phyloP scores from a whole-genome alignment of 2,329 filamentous ascomycete genomes.

The Sordariomycetes sp. region DNA sequence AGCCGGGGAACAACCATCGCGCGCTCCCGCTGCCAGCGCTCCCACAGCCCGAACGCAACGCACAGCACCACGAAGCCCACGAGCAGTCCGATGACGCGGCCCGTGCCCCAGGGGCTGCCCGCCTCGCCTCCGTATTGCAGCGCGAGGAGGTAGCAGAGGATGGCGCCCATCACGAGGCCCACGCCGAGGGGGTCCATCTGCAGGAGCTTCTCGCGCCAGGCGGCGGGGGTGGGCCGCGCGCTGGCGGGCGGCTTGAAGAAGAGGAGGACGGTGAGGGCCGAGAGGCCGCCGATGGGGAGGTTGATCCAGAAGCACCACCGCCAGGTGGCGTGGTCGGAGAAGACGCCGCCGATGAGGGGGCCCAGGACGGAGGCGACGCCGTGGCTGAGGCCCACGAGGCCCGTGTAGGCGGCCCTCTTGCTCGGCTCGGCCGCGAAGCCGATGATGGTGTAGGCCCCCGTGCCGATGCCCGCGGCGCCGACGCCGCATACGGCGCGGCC shows the following conservation, averaged over 20 bases:
- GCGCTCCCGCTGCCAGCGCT: constrained; percentile 19
- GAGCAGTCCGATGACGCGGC: constrained; percentile 24
- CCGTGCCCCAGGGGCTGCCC: constrained; percentile 15
- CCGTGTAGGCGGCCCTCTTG: constrained; percentile 19
- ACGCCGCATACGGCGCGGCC: constrained; percentile 38
- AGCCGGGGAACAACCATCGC: constrained; percentile 31
- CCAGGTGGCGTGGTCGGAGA: constrained; percentile 16
- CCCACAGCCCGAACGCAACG: constrained; percentile 17
- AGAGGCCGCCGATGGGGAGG: constrained; percentile 17
- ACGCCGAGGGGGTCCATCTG: constrained; percentile 17
- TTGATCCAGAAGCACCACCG: constrained; percentile 22
- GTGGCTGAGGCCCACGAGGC: constrained; percentile 23
- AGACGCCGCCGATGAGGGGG: constrained; percentile 13
- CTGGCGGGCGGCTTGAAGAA: constrained; percentile 29
- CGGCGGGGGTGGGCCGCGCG: not conserved
- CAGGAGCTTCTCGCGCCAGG: not conserved
- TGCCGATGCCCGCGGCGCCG: constrained; percentile 34
- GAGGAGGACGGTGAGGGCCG: constrained; percentile 21
- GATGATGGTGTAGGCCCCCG: constrained; percentile 29
- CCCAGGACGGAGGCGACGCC: constrained; percentile 19
- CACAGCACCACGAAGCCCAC: constrained; percentile 20
- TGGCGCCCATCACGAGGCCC: constrained; percentile 19
- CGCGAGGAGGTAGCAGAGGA: constrained; percentile 36
- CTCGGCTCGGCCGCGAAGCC: constrained; percentile 18
- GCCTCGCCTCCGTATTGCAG: constrained; percentile 35